phyloP scores from a whole-genome alignment of 805 yeast genomes.

The Cyberlindnera meyerae region DNA sequence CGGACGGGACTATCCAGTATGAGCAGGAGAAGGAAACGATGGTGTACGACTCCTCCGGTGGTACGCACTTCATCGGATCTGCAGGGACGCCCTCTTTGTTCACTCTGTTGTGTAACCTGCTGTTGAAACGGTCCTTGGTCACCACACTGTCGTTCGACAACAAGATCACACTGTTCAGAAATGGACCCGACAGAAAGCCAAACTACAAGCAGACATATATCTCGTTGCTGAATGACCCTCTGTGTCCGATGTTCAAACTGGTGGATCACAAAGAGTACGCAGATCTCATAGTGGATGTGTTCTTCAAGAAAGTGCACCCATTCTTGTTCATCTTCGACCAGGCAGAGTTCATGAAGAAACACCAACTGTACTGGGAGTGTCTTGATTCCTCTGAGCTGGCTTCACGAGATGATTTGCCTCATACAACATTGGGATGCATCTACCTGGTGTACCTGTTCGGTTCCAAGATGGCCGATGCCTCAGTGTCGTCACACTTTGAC shows the following conservation, averaged over 20 bases:
- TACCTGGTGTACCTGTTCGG: constrained; percentile 39
- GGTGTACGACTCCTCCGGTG: constrained; percentile 41
- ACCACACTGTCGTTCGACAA: constrained; percentile 34
- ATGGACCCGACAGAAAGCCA: constrained; percentile 8
- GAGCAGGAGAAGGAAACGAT: constrained; percentile 24
- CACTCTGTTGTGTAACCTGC: constrained; percentile 38
- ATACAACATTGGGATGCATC: constrained; percentile 35
- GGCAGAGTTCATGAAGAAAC: constrained; percentile 28
- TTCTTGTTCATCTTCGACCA: constrained; percentile 39
- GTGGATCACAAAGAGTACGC: constrained; percentile 31
- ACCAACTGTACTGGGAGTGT: constrained; percentile 35
- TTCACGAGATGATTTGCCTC: constrained; percentile 9
- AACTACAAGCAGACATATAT: constrained; percentile 12
- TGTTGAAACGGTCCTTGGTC: constrained; percentile 30
- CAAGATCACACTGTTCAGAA: constrained; percentile 21
- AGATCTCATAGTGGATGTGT: constrained; percentile 32
- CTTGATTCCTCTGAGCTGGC: neutral
- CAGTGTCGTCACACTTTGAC: constrained; percentile 10
- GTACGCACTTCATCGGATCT: constrained; percentile 43
- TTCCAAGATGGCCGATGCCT: constrained; percentile 24
- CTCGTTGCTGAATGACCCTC: constrained; percentile 14
- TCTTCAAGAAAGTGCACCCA: constrained; percentile 41
- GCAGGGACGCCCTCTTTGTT: constrained; percentile 41
- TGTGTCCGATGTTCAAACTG: constrained; percentile 37
- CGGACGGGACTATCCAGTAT: too few relatives aligned